Evolutionary conservation across 192 early-diverging fungal species (phyloP).

Genomic region (Fimicolochytrium jonesii): DNA sequence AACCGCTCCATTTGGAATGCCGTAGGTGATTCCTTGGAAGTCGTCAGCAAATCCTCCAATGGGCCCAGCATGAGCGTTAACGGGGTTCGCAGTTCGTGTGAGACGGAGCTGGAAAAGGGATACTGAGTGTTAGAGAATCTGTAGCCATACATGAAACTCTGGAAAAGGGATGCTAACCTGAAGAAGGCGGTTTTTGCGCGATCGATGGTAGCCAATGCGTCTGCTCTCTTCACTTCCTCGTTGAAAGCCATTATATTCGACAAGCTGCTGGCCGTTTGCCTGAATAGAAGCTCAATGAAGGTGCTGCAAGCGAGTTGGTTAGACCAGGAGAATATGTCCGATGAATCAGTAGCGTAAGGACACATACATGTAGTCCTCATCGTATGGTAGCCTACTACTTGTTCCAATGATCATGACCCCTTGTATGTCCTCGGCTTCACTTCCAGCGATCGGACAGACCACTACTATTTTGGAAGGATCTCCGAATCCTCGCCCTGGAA

Average conservation of each 20-base stretch:
- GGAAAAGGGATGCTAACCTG: neutral
- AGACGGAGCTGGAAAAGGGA: slow-evolving; percentile 15
- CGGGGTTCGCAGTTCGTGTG: slow-evolving; percentile 38
- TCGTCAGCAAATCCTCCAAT: slow-evolving; percentile 37
- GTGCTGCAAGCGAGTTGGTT: neutral
- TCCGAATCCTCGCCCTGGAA: slow-evolving; percentile 16
- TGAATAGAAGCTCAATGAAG: slow-evolving; percentile 22
- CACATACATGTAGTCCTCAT: slow-evolving; percentile 17
- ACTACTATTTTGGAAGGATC: slow-evolving; percentile 1
- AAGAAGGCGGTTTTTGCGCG: slow-evolving; percentile 39
- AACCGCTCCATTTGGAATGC: slow-evolving; percentile 18
- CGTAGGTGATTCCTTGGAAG: slow-evolving; percentile 20
- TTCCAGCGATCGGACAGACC: slow-evolving; percentile 22
- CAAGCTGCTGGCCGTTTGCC: slow-evolving; percentile 12
- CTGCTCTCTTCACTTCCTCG: slow-evolving; percentile 17
- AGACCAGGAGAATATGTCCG: neutral
- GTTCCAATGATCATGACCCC: slow-evolving; percentile 27
- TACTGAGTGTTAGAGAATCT: neutral
- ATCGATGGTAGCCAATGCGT: slow-evolving; percentile 33
- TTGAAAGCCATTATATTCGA: slow-evolving; percentile 6
- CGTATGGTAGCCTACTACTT: slow-evolving; percentile 10
- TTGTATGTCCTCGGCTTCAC: slow-evolving; percentile 7
- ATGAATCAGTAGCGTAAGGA: neutral
- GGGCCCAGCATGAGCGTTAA: slow-evolving; percentile 47
- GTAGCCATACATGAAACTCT: too few relatives aligned